A percentile compares a stretch with the other conserved stretches of the same genome.
These are phyloP conservation scores for Pythium chondricola DNA, from an alignment of 352 stramenopile species.

Conservation along the genomic window DNA sequence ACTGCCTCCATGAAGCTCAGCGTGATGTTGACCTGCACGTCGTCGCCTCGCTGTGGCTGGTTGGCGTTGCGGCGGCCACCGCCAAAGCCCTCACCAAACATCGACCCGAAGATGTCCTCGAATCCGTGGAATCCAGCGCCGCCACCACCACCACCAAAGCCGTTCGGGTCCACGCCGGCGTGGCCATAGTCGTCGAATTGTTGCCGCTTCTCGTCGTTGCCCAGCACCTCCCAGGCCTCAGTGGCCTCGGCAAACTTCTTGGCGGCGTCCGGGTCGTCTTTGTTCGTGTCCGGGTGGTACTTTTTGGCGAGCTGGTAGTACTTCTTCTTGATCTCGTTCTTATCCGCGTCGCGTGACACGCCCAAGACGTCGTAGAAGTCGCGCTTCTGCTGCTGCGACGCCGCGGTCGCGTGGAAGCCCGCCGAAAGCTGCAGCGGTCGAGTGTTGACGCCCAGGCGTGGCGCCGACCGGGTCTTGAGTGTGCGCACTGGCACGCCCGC, in stretches of 20 bases:
- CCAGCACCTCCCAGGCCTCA: conserved; percentile 92
- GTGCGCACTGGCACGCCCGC: conserved; percentile 9
- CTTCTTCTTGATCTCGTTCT: conserved; percentile 97
- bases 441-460: background rate
- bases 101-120: conserved; percentile 84
- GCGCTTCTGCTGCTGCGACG: conserved; percentile 61
- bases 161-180: conserved; percentile 90
- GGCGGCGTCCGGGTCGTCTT: conserved; percentile 83
- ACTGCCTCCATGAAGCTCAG: conserved; percentile 95
- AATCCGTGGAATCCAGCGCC: conserved; percentile 68
- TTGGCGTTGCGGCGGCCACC: conserved; percentile 60
- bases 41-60: conserved; percentile 82
- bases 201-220: conserved; percentile 90
- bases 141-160: conserved; percentile 39
- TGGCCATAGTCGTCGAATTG: conserved; percentile 95
- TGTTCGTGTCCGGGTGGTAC: conserved; percentile 98
- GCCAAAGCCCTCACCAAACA: conserved; percentile 74
- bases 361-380: conserved; percentile 97
- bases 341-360: conserved; percentile 81
- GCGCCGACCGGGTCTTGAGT: conserved; percentile 9
- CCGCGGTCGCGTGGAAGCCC: conserved; percentile 65
- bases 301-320: conserved; percentile 96
- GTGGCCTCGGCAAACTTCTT: conserved; percentile 92
- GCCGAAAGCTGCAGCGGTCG: conserved; percentile 14
- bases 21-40: conserved; percentile 93